Evolutionary conservation across 495 filamentous ascomycete genomes (phyloP), one percentile per base, ranked within the genome.

Genomic region (Aspergillus haitiensis): DNA sequence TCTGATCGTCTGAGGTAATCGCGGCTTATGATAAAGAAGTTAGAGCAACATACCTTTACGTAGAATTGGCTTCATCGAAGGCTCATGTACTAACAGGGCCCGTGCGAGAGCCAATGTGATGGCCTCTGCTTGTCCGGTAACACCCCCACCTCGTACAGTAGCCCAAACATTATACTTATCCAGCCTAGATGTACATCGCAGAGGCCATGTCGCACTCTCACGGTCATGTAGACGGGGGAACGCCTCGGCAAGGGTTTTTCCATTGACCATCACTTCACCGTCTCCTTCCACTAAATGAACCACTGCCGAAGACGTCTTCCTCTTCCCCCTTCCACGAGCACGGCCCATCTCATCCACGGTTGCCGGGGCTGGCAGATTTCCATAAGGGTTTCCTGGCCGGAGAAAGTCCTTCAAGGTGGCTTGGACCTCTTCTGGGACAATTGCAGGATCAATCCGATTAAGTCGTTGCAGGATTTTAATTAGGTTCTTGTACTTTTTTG

Each of bases 111-210:
- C 94, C 80, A 99, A 75, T 53, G 95, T 96, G 62, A 96, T 83
- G 27, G 94, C 92, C 76, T 98, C 94, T 9, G 94, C 95, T 75
- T 99, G 94, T 4, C 94, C 94, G 9, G 94, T 99, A 27, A 86
- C 86, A 63, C 94, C 94, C 57, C 94, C 94, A 37, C 94, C 94
- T 40, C 75, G 78, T 4, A 92, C 89, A 10, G 86, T 77, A 54
- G 86, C 91, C 88, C 89, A 99, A 11, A 96, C 90, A 70, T 99
- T 99, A 77, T 99, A 99, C 74, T 95, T 97, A 74, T 96, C 92
- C 58, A 96, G 70, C 55, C 94, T 80, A n/a, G 85, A 77, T 35
- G 92, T 93, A 48, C 84, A 82, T 61, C 91, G 88, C 65, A 98
- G 72, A 5, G 95, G 84, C 93, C 93, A 98, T 8, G 96, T 76